These are phyloP conservation scores for Onygena corvina DNA, from an alignment of 2,329 filamentous ascomycete genomes.

Conservation along the genomic window DNA sequence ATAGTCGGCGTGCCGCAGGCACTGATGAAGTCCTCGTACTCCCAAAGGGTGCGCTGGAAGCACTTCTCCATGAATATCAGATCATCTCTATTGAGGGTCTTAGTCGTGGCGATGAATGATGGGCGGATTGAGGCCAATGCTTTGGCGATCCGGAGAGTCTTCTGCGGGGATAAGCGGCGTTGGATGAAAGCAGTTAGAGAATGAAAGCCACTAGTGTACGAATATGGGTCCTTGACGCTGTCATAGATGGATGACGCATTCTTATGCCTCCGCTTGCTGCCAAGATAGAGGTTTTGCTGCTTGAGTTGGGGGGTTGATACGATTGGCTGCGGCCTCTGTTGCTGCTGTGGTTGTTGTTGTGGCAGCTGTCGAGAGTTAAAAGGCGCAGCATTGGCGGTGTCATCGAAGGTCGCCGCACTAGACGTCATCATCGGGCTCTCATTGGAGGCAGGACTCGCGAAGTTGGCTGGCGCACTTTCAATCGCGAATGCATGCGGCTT, in stretches of 20 bases:
- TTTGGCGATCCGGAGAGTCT: constrained; percentile 72
- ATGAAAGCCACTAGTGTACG: constrained; percentile 83
- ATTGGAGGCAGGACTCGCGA: constrained; percentile 47
- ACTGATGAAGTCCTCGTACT: constrained; percentile 86
- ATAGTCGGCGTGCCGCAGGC: constrained; percentile 82
- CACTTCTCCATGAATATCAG: constrained; percentile 96
- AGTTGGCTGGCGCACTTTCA: constrained; percentile 44
- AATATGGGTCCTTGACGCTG: constrained; percentile 78
- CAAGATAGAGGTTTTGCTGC: constrained; percentile 28
- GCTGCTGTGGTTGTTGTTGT: constrained; percentile 20
- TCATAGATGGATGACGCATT: constrained; percentile 83
- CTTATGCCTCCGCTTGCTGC: constrained; percentile 41
- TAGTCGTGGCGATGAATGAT: constrained; percentile 83
- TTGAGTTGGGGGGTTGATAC: constrained; percentile 36
- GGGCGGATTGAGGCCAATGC: constrained; percentile 81
- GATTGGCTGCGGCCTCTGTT: constrained; percentile 22
- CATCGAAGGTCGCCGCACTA: constrained; percentile 27
- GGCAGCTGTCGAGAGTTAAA: constrained; percentile 20
- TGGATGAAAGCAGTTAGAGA: constrained; percentile 70
- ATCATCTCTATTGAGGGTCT: constrained; percentile 77
- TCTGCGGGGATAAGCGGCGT: constrained; percentile 62
- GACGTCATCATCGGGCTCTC: constrained; percentile 41
- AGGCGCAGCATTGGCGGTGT: constrained; percentile 22
- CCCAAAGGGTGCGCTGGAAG: constrained; percentile 81
- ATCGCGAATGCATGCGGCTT: constrained; percentile 50